Evolutionary conservation across 1,139 yeast species (phyloP), one percentile per base, ranked within the genome.

Genomic region (Candida anutae): DNA sequence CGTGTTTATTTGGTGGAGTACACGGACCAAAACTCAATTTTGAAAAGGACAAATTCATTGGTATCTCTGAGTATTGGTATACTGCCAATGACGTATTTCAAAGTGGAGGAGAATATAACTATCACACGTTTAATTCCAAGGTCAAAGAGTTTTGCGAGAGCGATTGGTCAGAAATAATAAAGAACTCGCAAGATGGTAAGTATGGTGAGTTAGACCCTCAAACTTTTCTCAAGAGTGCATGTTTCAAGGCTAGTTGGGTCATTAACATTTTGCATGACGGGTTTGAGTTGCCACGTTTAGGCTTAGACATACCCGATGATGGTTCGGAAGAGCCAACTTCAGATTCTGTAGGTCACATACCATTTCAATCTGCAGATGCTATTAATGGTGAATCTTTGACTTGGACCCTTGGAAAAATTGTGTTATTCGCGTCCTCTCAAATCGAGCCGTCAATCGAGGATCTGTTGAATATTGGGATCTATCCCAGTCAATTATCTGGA

Each of bases 171-270:
- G 45, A 50, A 3, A 64, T 81, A 6, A 50, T 69, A 36, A 45
- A 51, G 14, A 74, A 74, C 37, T 65, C 70, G 22, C 50, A 64
- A 4, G 48, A 65, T 10, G 82, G 82, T 2, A 57, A 60, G 28
- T 72, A 74, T 40, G 69, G 74, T 5, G 51, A 53, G 13, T 51
- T 65, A 26, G 64, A 69, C 25, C 67, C 72, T 1, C 56, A 68
- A 11, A 55, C 53, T 21, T 59, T 63, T 29, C 56, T 81, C 31
- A 62, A 57, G 32, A 80, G 76, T 44, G 79, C 88, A 2, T 82
- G 94, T 49, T 82, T 82, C 54, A 82, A 82, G 43, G 88, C 90
- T 6, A 74, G 77, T 40, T 82, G 94, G 94, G 82, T 82, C 2
- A 62, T 80, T 21, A 80, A 77, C 47, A 62, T 82, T 11, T 55